A percentile compares a stretch with the other conserved stretches of the same genome.
These are phyloP conservation scores for Priceomyces haplophilus DNA, from an alignment of 805 yeast genomes.

Conservation along the genomic window DNA sequence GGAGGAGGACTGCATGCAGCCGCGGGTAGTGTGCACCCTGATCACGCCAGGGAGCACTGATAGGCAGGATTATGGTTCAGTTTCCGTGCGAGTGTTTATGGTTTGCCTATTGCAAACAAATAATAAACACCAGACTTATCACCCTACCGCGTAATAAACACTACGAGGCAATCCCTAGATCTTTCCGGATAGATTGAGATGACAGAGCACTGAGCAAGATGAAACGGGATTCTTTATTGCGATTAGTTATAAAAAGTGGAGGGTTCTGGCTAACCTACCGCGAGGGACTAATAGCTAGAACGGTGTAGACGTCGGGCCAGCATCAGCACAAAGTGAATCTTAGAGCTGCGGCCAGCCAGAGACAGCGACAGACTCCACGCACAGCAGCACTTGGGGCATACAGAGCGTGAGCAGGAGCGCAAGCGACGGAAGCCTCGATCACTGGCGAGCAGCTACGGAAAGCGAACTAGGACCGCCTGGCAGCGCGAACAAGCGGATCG, in stretches of 20 bases:
- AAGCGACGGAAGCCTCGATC: no score
- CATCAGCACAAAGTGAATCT: background rate
- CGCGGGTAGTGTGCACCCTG: no score
- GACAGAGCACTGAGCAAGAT: background rate
- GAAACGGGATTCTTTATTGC: background rate
- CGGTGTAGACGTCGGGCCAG: background rate
- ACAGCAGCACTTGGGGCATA: background rate
- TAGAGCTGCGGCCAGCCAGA: background rate
- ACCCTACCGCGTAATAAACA: slow-evolving; percentile 1
- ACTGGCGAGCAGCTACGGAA: no score
- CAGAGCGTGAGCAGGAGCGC: background rate
- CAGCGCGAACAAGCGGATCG: no score
- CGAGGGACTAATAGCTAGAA: background rate
- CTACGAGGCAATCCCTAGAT: background rate
- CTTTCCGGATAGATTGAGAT: background rate
- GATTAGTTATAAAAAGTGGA: background rate
- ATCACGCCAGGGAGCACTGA: background rate
- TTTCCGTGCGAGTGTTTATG: background rate
- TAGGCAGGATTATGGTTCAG: background rate
- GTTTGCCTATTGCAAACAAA: slow-evolving; percentile 1
- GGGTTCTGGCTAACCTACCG: no score
- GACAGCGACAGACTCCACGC: background rate
- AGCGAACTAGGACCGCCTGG: no score
- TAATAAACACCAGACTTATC: background rate
- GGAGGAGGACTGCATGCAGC: no score